phyloP scores from a whole-genome alignment of 2,329 filamentous ascomycete species.

The Colletotrichum siamense region DNA sequence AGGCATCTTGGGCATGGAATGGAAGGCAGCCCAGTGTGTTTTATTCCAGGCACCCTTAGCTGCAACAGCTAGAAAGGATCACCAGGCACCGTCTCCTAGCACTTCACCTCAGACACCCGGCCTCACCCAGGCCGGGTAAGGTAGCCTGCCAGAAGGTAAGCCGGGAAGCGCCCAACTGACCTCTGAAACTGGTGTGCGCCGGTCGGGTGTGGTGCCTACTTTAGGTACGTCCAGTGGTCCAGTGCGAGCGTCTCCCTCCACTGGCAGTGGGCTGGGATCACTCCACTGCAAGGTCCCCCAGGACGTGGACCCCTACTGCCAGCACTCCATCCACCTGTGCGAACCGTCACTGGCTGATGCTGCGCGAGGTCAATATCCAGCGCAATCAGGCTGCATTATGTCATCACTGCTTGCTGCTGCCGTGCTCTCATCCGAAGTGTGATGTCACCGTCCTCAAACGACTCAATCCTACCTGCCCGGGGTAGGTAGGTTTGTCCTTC shows the following conservation, averaged over 20 bases:
- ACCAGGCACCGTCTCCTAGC: background rate
- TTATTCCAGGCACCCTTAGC: background rate
- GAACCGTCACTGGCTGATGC: background rate
- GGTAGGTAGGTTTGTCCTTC: background rate
- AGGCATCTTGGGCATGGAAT: background rate
- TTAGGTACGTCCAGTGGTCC: background rate
- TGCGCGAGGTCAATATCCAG: background rate
- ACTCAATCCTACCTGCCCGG: background rate
- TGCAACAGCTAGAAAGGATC: background rate
- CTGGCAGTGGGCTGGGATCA: background rate
- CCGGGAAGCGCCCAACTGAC: background rate
- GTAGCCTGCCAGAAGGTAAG: background rate
- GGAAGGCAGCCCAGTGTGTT: background rate
- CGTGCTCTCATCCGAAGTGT: background rate
- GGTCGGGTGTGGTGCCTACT: background rate
- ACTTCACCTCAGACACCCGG: background rate
- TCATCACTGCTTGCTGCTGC: background rate
- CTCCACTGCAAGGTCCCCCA: background rate
- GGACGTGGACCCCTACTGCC: constrained; percentile 1
- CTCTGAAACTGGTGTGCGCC: background rate
- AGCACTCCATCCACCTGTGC: background rate
- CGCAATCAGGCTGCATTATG: background rate
- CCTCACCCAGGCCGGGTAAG: background rate
- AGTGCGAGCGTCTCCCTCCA: background rate
- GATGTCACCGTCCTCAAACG: background rate